Base-by-base conservation (phyloP, 1,284 basidiomycete species). In the Melampsora larici-populina region DNA sequence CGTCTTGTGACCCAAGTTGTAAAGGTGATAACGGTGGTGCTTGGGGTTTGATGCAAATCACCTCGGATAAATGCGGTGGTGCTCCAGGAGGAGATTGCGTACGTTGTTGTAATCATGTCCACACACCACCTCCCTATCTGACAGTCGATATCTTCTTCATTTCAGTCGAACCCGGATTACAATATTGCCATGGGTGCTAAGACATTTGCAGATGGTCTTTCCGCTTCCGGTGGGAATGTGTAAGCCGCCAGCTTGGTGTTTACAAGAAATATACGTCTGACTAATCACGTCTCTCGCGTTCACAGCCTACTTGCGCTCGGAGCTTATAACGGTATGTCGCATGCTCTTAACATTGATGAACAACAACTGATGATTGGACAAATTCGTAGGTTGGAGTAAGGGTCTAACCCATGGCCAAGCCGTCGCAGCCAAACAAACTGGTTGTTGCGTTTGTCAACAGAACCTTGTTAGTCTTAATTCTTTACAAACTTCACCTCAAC, bases 41-140 rank as follows among this genome's bases (percentile, higher is more conserved):
- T 83, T 89, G 91, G 81, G 93, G 92, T 62, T 79, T 87, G 74
- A 94, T 94, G 92, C 92, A 95, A 84, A 87, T 94, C 81, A 91
- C 90, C 18, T 83, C 85, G 65, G 91, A 91, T 81, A 94, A 94
- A 84, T 95, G 92, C 81, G 86, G 83, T 64, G 88, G 86, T 76
- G 89, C 89, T 0, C 89, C 90, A 2, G 84, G 84, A 17, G 88
- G 87, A 8, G 86, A 91, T 83, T 92, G 91, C 86, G 84, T 76
- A 85, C 80, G 88, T 91, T 78, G 86, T 87, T 74, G 89, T 90
- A 80, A 80, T 58, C 48, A 78, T 79, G 49, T 66, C 65, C 1
- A 36, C 0, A 9, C 6, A n/a, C 11, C 33, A 70, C 7, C 15
- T 43, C 13, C 3, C 7, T n/a, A 70, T 49, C 88, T 86, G 69